phyloP scores from a whole-genome alignment of 2,329 filamentous ascomycete species.

The Davidsoniella eucalypti region DNA sequence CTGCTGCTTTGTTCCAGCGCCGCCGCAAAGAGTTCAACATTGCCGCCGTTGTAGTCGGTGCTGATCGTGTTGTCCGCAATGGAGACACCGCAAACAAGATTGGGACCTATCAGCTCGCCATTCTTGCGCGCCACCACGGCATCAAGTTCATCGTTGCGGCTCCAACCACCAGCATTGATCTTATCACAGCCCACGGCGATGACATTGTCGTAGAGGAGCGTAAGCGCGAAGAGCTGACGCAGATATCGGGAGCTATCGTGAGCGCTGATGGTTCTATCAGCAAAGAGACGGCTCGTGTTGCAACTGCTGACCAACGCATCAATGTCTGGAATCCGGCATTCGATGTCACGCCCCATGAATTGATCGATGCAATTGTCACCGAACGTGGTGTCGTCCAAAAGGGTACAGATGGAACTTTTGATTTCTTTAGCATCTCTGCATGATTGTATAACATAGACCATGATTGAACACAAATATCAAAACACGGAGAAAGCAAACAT shows the following conservation, averaged over 20 bases:
- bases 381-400: slow-evolving; percentile 80
- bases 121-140: slow-evolving; percentile 75
- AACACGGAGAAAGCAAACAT: not conserved
- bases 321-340: slow-evolving; percentile 94
- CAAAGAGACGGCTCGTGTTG: slow-evolving; percentile 47
- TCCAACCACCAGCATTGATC: slow-evolving; percentile 83
- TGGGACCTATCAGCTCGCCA: slow-evolving; percentile 81
- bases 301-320: slow-evolving; percentile 63
- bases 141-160: slow-evolving; percentile 92
- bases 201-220: slow-evolving; percentile 87
- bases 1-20: slow-evolving; percentile 59
- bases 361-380: slow-evolving; percentile 90
- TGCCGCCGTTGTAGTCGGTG: slow-evolving; percentile 78
- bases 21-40: slow-evolving; percentile 50
- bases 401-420: slow-evolving; percentile 51
- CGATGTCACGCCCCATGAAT: slow-evolving; percentile 73
- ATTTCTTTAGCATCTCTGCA: slow-evolving; percentile 17
- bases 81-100: slow-evolving; percentile 99
- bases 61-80: slow-evolving; percentile 87
- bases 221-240: slow-evolving; percentile 63
- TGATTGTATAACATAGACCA: not conserved
- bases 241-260: slow-evolving; percentile 62
- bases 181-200: slow-evolving; percentile 58
- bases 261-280: slow-evolving; percentile 47
- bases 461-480: no score